These are phyloP conservation scores for Aphanomyces euteiches DNA, from an alignment of 352 stramenopile species.

Conservation along the genomic window DNA sequence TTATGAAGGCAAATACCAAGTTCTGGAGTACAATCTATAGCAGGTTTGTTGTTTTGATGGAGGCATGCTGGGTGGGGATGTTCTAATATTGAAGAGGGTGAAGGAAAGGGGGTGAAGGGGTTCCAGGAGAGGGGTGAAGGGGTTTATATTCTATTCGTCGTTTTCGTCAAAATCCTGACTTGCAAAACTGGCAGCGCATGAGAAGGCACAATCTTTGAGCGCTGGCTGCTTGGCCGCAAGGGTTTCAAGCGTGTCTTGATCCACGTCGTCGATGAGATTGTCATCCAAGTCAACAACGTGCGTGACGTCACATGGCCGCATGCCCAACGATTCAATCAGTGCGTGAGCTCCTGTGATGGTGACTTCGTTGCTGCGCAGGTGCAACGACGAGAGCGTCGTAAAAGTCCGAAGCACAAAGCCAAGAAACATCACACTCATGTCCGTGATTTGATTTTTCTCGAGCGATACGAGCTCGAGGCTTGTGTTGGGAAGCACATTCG, in stretches of 20 bases:
- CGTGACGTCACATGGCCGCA: background rate
- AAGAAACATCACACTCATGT: constrained; percentile 1
- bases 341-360: background rate
- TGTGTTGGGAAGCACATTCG: background rate
- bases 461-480: background rate
- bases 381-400: background rate
- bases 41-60: too few species aligned
- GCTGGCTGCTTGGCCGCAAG: background rate
- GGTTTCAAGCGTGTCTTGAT: constrained; percentile 2
- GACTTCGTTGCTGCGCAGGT: background rate
- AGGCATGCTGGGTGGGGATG: too few species aligned
- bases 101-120: too few species aligned
- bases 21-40: too few species aligned
- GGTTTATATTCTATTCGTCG: too few species aligned
- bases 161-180: background rate
- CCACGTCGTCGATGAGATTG: constrained; percentile 12
- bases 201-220: background rate
- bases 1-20: too few species aligned
- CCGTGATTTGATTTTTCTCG: background rate
- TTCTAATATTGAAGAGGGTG: too few species aligned
- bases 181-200: background rate
- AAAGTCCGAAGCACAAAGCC: background rate
- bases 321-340: background rate
- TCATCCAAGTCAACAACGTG: background rate
- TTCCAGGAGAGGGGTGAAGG: too few species aligned